Base-by-base conservation (phyloP, 1,139 yeast species). In the Debaryomyces sp. region DNA sequence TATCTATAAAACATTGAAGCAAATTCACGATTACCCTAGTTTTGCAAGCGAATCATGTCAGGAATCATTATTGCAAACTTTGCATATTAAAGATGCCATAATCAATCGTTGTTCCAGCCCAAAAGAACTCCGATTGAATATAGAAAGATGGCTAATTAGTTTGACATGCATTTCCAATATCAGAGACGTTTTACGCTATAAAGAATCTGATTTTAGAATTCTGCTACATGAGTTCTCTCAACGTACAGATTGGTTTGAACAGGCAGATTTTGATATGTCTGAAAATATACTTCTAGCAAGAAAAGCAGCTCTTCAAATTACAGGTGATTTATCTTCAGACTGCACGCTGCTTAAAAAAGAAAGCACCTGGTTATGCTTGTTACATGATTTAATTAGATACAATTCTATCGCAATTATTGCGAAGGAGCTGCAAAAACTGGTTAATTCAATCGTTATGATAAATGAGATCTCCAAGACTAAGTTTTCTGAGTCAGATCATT, bases 381-480 rank as follows among this genome's bases (percentile, higher is more conserved):
- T 72, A 2, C 61, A 64, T 51, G 85, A 81, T 48, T 55, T 80
- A 8, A 62, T 70, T 5, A 57, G 75, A 23, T 78, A 77, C 52
- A 78, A 75, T 17, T 57, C 64, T 26, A 51, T 74, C 21, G 70
- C 81, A 2, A 69, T 83, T 23, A 42, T 53, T 6, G 56, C 62
- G 4, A 50, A 55, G 0, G 73, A 75, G 35, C 61, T 57, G 6
- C 89, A 84, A 54, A 78, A 77, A 53, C 71, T 80, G 48, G 64
- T 83, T 2, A 81, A 77, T 48, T 70, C 84, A 0, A 68, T 84
- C 0, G 68, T 82, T 10, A 61, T 75, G 32, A 59, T 85, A 26
- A 74, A 78, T 45, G 66, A 67, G 10, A 53, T 80, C 9, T 64
- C 71, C 1, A 63, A 63, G 13, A 39, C 51, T 1, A 54, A 59